Evolutionary conservation across 2,329 filamentous ascomycete species (phyloP).

Genomic region (Colletotrichum abscissum): DNA sequence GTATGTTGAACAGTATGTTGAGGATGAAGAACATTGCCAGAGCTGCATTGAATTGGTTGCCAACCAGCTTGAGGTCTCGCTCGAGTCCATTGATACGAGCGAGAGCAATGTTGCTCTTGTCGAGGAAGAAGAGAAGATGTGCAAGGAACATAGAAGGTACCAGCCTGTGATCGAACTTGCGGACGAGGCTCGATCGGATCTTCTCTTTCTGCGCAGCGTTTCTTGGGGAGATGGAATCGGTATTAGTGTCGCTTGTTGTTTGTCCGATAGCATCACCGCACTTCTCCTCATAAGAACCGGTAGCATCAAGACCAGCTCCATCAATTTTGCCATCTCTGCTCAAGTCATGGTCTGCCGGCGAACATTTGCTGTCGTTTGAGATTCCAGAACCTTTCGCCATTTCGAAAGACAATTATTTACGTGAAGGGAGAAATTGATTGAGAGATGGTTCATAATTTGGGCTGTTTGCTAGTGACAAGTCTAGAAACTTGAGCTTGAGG

Average conservation of each 20-base stretch:
- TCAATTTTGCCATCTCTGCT: not conserved
- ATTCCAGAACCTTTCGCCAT: not conserved
- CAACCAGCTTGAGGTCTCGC: constrained; percentile 13
- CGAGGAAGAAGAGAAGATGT: constrained; percentile 35
- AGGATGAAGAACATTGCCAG: constrained; percentile 39
- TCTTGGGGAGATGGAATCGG: not conserved
- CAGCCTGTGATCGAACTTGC: constrained; percentile 33
- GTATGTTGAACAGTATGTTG: constrained; percentile 40
- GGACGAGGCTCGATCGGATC: constrained; percentile 3
- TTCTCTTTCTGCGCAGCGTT: not conserved
- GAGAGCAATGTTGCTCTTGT: constrained; percentile 36
- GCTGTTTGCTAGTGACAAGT: not conserved
- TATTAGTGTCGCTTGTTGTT: not conserved
- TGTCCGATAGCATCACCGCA: not conserved
- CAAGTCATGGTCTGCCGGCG: not conserved
- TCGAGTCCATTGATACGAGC: constrained; percentile 37
- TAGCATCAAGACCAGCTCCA: not conserved
- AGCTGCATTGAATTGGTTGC: constrained; percentile 37
- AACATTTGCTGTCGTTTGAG: not conserved
- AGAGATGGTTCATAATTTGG: not conserved
- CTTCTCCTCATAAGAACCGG: not conserved
- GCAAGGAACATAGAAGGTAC: constrained; percentile 32
- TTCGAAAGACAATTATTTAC: not conserved
- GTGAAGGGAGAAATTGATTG: not conserved
- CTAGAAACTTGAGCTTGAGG: not conserved